Base-by-base conservation (phyloP, 1,139 yeast species). In the Diutina ranongensis region DNA sequence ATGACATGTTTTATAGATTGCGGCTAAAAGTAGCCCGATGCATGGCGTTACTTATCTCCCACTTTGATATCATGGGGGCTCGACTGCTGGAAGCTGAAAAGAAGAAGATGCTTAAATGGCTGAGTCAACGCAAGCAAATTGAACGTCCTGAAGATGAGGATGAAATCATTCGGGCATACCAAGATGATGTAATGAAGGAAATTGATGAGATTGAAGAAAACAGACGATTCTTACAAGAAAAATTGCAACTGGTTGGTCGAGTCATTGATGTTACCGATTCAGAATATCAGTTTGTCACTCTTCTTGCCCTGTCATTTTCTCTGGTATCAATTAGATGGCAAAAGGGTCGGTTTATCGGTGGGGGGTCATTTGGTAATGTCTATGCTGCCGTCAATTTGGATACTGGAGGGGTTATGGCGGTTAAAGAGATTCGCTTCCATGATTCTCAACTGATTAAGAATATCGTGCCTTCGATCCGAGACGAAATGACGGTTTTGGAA, bases 31-130 rank as follows among this genome's bases (percentile, higher is more conserved):
- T 92, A 41, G 95, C 97, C 0, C 85, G 95, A 2, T 88, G 97
- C 62, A 88, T 92, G 94, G 81, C 97, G 1, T 68, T 92, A 46
- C 71, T 92, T 51, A 89, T 92, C 52, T 86, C 97, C 0, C 98
- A 92, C 64, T 92, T 92, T 58, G 98, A 92, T 64, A 88, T 92
- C 48, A 92, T 92, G 96, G 98, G 98, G 46, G 97, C 97, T 0
- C 74, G 97, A 56, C 84, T 96, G 5, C 84, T 83, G 57, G 94
- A 86, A 50, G 88, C 88, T 2, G 88, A 82, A 53, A 70, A 73
- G 64, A 73, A 67, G 53, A 69, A 71, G 56, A 65, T 69, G 63
- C 68, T 71, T 58, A 76, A 67, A 54, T 78, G 72, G 75, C 68
- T 68, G 41, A 69, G 70, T n/a, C 74, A 63, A 55, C 70, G 72